Conservation (phyloP, 495 filamentous ascomycete species). For the Pseudotulostoma volvatum region DNA sequence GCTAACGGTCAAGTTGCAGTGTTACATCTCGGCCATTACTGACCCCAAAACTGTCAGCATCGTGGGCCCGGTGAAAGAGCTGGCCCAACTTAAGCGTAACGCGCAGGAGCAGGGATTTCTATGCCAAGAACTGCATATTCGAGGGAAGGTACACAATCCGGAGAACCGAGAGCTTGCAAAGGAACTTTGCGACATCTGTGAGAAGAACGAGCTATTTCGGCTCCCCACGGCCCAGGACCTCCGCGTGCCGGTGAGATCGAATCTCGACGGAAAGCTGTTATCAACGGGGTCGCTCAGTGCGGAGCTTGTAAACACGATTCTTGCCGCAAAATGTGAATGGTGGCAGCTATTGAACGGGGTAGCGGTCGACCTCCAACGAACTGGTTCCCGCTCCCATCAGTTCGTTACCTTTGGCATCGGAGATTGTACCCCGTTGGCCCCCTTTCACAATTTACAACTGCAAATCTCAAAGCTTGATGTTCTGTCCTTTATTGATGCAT, state of each 20-base stretch:
- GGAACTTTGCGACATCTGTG: conserved; percentile 9
- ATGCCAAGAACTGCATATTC: conserved; percentile 16
- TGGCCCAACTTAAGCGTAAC: conserved; percentile 10
- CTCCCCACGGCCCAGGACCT: conserved; percentile 23
- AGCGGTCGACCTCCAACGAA: conserved; percentile 10
- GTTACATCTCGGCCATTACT: conserved; percentile 7
- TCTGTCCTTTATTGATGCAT: conserved; percentile 16
- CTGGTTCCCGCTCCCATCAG: conserved; percentile 3
- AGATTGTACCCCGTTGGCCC: conserved; percentile 15
- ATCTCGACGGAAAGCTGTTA: conserved; percentile 1
- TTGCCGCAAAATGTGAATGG: conserved; percentile 22
- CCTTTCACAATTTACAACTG: conserved; percentile 13
- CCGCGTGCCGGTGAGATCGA: conserved; percentile 1
- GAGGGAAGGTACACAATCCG: conserved; percentile 19
- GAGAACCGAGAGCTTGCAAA: conserved; percentile 7
- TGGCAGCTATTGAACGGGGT: conserved; percentile 13
- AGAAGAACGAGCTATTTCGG: conserved; percentile 15
- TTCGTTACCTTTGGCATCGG: conserved; percentile 17
- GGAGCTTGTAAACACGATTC: conserved; percentile 15
- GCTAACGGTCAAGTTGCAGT: conserved; percentile 1
- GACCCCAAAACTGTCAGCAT: conserved; percentile 8
- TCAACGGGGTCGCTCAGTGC: conserved; percentile 9
- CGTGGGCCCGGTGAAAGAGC: conserved; percentile 12
- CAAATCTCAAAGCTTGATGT: conserved; percentile 22
- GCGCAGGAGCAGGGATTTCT: conserved; percentile 23